Evolutionary conservation across 2,329 filamentous ascomycete genomes (phyloP).

Genomic region (Lecanosticta acicola): DNA sequence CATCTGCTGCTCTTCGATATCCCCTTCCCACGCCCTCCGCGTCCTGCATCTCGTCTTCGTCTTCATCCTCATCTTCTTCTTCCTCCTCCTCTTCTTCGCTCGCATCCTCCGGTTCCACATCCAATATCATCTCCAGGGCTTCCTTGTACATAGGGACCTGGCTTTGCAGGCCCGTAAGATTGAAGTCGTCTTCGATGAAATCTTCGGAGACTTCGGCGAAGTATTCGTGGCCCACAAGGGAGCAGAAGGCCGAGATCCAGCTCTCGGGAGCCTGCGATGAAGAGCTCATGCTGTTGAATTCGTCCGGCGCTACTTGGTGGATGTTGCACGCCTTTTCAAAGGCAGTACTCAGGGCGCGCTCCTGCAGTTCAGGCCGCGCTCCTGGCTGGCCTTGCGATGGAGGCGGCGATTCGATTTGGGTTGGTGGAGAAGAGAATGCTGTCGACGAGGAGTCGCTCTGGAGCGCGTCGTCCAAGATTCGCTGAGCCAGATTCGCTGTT

Average conservation of each 20-base stretch:
- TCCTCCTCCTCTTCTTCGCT: slow-evolving; percentile 76
- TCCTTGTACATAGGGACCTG: slow-evolving; percentile 99
- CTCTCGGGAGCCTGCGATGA: slow-evolving; percentile 66
- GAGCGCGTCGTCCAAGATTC: slow-evolving; percentile 5
- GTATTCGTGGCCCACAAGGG: slow-evolving; percentile 92
- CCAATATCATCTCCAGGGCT: slow-evolving; percentile 97
- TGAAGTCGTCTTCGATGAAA: slow-evolving; percentile 99
- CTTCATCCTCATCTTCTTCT: slow-evolving; percentile 57
- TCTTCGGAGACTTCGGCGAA: slow-evolving; percentile 98
- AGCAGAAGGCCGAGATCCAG: slow-evolving; percentile 98
- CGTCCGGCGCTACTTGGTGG: slow-evolving; percentile 22
- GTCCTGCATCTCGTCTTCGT: slow-evolving; percentile 50
- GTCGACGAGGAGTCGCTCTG: slow-evolving; percentile 7
- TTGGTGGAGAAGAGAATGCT: neutral
- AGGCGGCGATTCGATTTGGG: neutral
- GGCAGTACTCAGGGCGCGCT: slow-evolving; percentile 22
- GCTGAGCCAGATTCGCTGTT: slow-evolving; percentile 8
- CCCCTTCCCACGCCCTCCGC: slow-evolving; percentile 44
- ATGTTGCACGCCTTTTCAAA: slow-evolving; percentile 29
- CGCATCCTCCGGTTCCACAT: slow-evolving; percentile 93
- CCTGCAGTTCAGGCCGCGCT: slow-evolving; percentile 11
- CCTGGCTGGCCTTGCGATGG: too few relatives aligned
- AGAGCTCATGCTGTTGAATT: slow-evolving; percentile 46
- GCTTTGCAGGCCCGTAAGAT: slow-evolving; percentile 87
- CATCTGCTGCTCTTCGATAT: slow-evolving; percentile 28